Evolutionary conservation across 2,329 filamentous ascomycete species (phyloP).

Genomic region (Drechmeria coniospora): DNA sequence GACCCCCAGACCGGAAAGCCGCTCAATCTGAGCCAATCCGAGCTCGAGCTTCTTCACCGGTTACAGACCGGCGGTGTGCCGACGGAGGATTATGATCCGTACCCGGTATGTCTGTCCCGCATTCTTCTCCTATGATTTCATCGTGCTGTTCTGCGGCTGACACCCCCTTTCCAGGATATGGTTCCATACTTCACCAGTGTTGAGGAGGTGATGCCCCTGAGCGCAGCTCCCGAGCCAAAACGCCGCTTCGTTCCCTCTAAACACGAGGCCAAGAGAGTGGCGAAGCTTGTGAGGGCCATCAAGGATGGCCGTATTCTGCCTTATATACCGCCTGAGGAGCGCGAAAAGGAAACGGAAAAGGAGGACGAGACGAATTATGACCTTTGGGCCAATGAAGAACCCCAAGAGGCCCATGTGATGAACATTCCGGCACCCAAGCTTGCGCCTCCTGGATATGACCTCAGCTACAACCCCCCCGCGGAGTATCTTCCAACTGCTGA

Average conservation of each 20-base stretch:
- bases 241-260: conserved; percentile 91
- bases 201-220: conserved; percentile 86
- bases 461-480: conserved; percentile 89
- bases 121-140: too few species aligned
- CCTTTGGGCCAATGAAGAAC: conserved; percentile 85
- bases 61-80: conserved; percentile 81
- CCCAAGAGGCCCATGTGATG: conserved; percentile 75
- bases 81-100: conserved; percentile 80
- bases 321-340: conserved; percentile 59
- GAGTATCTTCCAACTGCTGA: conserved; percentile 83
- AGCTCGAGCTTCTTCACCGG: conserved; percentile 75
- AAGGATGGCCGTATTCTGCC: conserved; percentile 86
- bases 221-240: conserved; percentile 89
- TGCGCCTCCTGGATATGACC: conserved; percentile 81
- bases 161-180: conserved; percentile 40
- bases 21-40: conserved; percentile 70
- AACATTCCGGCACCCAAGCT: conserved; percentile 89
- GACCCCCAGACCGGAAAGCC: conserved; percentile 91
- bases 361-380: conserved; percentile 65
- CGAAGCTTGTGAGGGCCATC: conserved; percentile 95
- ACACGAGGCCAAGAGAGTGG: conserved; percentile 88
- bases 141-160: neutral
- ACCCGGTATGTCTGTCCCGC: conserved; percentile 64
- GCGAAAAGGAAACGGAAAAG: conserved; percentile 54
- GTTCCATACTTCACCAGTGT: conserved; percentile 89